Evolutionary conservation across 306 rosid genomes (phyloP).

Genomic region (Bauhinia variegata): DNA sequence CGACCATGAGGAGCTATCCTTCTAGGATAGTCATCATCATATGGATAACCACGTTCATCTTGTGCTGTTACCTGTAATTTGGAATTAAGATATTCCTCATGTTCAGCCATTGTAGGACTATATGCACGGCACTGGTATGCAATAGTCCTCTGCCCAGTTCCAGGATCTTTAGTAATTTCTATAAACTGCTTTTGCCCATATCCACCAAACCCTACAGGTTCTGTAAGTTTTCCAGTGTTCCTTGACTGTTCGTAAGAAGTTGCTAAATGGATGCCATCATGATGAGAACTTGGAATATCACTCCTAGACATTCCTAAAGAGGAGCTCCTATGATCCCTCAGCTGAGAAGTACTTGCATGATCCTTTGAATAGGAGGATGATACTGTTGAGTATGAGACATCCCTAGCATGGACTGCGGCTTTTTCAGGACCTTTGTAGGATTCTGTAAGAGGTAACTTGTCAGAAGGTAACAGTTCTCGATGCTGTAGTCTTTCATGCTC

Average conservation of each 20-base stretch:
- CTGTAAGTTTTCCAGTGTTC: constrained; percentile 48
- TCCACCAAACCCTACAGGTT: constrained; percentile 47
- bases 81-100: constrained; percentile 46
- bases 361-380: constrained; percentile 61
- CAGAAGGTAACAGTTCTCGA: constrained; percentile 42
- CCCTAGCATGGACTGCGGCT: constrained; percentile 50
- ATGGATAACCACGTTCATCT: constrained; percentile 53
- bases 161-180: constrained; percentile 54
- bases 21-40: constrained; percentile 61
- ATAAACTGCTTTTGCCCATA: constrained; percentile 56
- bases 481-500: constrained; percentile 57
- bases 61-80: constrained; percentile 50
- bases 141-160: constrained; percentile 50
- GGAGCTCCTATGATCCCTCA: constrained; percentile 54
- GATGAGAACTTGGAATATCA: constrained; percentile 52
- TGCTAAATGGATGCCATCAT: constrained; percentile 44
- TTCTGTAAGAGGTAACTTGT: constrained; percentile 50
- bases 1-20: constrained; percentile 55
- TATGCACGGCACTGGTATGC: constrained; percentile 40
- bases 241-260: constrained; percentile 56
- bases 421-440: constrained; percentile 49
- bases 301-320: constrained; percentile 50
- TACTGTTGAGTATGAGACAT: constrained; percentile 35
- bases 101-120: constrained; percentile 58
- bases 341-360: constrained; percentile 53